Conservation (phyloP, 805 yeast species). For the Yamadazyma nakazawae region DNA sequence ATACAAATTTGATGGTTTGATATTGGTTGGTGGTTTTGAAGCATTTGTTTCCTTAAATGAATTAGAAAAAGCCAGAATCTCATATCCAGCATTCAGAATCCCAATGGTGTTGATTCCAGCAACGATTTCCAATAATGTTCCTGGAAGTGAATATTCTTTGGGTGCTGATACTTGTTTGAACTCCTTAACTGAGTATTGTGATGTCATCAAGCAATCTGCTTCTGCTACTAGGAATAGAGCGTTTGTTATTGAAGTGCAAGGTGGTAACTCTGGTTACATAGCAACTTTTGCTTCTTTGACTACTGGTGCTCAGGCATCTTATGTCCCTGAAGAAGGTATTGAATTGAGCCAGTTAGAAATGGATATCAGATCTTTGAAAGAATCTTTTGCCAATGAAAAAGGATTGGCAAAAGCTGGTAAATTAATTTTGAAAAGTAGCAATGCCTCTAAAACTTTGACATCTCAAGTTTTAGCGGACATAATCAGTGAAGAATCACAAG, state of each 20-base stretch:
- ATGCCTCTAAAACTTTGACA: slow-evolving; percentile 77
- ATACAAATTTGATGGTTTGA: slow-evolving; percentile 80
- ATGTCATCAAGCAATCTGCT: slow-evolving; percentile 90
- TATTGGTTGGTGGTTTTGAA: slow-evolving; percentile 95
- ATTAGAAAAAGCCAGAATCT: slow-evolving; percentile 68
- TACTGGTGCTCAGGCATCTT: slow-evolving; percentile 88
- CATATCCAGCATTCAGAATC: slow-evolving; percentile 88
- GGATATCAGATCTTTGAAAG: slow-evolving; percentile 69
- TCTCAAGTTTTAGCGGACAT: slow-evolving; percentile 82
- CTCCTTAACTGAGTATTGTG: slow-evolving; percentile 87
- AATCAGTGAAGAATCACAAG: slow-evolving; percentile 72
- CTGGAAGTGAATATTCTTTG: slow-evolving; percentile 96
- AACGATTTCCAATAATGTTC: slow-evolving; percentile 95
- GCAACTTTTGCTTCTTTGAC: slow-evolving; percentile 83
- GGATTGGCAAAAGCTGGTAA: slow-evolving; percentile 86
- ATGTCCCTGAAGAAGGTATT: slow-evolving; percentile 85
- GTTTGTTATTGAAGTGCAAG: slow-evolving; percentile 96
- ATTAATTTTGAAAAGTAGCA: slow-evolving; percentile 76
- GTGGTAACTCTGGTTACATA: slow-evolving; percentile 93
- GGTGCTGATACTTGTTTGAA: slow-evolving; percentile 97
- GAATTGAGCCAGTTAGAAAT: slow-evolving; percentile 64
- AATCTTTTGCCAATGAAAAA: slow-evolving; percentile 65
- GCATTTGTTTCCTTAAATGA: slow-evolving; percentile 86
- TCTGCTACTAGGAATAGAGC: slow-evolving; percentile 91
- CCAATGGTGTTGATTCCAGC: slow-evolving; percentile 95